Evolutionary conservation across 2,329 filamentous ascomycete genomes (phyloP).

Genomic region (Helminthosporium solani): DNA sequence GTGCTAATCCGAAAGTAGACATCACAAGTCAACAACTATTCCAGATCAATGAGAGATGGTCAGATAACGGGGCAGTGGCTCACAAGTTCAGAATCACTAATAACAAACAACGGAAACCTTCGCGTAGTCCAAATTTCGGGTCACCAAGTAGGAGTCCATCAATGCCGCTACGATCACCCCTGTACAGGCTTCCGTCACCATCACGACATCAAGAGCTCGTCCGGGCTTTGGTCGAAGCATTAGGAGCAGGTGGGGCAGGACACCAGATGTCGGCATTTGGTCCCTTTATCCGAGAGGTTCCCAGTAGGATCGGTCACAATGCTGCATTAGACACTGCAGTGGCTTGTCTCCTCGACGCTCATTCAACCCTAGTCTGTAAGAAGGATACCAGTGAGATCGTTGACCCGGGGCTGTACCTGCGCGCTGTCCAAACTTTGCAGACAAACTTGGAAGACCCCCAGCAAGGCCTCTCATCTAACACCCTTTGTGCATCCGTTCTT

Average conservation of each 20-base stretch:
- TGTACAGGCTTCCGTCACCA: slow-evolving; percentile 25
- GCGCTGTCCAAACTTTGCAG: slow-evolving; percentile 34
- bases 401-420: slow-evolving; percentile 29
- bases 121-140: slow-evolving; percentile 5
- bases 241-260: slow-evolving; percentile 28
- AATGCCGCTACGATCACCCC: slow-evolving; percentile 8
- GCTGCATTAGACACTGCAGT: slow-evolving; percentile 35
- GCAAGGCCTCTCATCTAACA: slow-evolving; percentile 36
- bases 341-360: slow-evolving; percentile 30
- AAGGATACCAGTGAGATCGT: slow-evolving; percentile 24
- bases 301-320: slow-evolving; percentile 33
- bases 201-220: slow-evolving; percentile 30
- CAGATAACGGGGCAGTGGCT: slow-evolving; percentile 27
- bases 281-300: slow-evolving; percentile 33
- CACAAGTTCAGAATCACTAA: slow-evolving; percentile 32
- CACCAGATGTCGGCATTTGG: slow-evolving; percentile 35
- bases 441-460: slow-evolving; percentile 27
- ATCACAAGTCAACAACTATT: slow-evolving; percentile 17
- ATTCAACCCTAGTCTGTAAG: slow-evolving; percentile 27
- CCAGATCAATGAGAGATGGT: slow-evolving; percentile 27
- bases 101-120: slow-evolving; percentile 8
- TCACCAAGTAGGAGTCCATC: slow-evolving; percentile 16
- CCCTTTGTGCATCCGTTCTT: slow-evolving; percentile 36
- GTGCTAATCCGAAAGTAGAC: slow-evolving; percentile 8
- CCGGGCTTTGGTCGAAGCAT: slow-evolving; percentile 27